Evolutionary conservation across 768 basidiomycete species (phyloP).

Genomic region (Tulasnella sp.): DNA sequence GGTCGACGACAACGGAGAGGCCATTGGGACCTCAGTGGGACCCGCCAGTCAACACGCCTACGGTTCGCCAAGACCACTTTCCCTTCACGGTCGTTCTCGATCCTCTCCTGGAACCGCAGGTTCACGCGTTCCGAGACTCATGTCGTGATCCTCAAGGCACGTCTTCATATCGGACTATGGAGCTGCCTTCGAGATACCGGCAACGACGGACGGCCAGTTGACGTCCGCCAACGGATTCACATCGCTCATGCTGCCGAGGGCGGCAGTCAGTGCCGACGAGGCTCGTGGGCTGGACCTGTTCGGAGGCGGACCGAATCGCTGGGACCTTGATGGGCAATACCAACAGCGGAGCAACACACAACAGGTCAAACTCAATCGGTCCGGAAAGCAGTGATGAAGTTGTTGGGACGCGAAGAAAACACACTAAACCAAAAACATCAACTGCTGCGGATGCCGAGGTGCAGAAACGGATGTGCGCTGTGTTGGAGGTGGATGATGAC

Average conservation of each 20-base stretch:
- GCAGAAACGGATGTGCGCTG: conserved; percentile 40
- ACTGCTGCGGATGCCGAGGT: background rate
- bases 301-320: conserved; percentile 1
- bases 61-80: conserved; percentile 28
- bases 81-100: conserved; percentile 33
- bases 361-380: background rate
- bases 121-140: conserved; percentile 33
- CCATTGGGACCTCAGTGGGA: conserved; percentile 11
- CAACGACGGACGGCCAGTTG: conserved; percentile 27
- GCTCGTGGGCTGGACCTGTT: conserved; percentile 39
- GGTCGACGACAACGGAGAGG: conserved; percentile 41
- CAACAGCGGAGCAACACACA: background rate
- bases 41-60: conserved; percentile 12
- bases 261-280: conserved; percentile 41
- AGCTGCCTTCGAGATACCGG: conserved; percentile 40
- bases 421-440: background rate
- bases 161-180: conserved; percentile 34
- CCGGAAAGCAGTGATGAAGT: background rate
- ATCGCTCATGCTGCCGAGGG: conserved; percentile 47
- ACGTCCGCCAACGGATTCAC: conserved; percentile 39
- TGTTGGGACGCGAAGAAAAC: background rate
- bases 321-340: background rate
- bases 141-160: conserved; percentile 25
- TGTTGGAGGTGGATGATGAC: conserved; percentile 44
- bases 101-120: conserved; percentile 28